phyloP scores from a whole-genome alignment of 306 rosid species.

The Oemleria cerasiformis region DNA sequence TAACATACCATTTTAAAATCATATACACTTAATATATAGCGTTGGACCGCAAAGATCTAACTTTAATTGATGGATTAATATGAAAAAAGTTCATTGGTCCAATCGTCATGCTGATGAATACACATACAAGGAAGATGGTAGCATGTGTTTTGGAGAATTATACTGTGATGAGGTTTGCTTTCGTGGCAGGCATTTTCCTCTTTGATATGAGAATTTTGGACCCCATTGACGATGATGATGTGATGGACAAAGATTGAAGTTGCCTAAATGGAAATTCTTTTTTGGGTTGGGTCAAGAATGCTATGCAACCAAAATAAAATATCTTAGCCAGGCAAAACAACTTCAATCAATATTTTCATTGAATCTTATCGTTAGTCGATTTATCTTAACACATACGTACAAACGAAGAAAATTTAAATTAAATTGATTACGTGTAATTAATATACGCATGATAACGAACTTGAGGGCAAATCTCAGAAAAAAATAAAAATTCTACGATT shows the following conservation, averaged over 20 bases:
- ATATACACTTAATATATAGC: too few relatives aligned
- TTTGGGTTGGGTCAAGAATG: not conserved
- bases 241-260: slow-evolving; percentile 14
- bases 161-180: slow-evolving; percentile 13
- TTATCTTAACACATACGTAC: too few relatives aligned
- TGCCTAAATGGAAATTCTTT: slow-evolving; percentile 1
- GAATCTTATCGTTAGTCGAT: too few relatives aligned
- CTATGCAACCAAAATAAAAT: not conserved
- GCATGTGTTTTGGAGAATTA: not conserved
- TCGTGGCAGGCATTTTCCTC: slow-evolving; percentile 30
- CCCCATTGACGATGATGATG: slow-evolving; percentile 13
- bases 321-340: not conserved
- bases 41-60: too few relatives aligned
- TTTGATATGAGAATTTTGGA: slow-evolving; percentile 26
- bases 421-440: too few relatives aligned
- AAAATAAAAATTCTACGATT: not conserved
- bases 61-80: not conserved
- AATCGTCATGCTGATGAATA: slow-evolving; percentile 51
- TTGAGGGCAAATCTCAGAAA: not conserved
- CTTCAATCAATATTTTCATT: too few relatives aligned
- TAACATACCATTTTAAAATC: too few relatives aligned
- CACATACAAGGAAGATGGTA: not conserved
- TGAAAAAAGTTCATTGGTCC: slow-evolving; percentile 17
- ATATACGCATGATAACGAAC: too few relatives aligned
- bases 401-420: too few relatives aligned